phyloP scores from a whole-genome alignment of 495 filamentous ascomycete species.

The Penicillium pulvis region DNA sequence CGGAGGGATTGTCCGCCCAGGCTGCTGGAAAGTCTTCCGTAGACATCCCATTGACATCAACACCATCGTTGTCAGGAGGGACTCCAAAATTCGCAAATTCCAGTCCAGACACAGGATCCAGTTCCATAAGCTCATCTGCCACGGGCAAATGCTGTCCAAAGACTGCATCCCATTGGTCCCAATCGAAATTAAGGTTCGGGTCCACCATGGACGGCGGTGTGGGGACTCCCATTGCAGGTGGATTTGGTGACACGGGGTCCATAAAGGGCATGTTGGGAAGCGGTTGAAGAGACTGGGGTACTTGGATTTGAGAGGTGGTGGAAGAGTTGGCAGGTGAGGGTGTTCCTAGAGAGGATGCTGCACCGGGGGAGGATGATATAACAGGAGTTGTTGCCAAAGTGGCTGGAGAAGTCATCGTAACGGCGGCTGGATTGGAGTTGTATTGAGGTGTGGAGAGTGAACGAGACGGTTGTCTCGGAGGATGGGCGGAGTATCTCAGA shows the following conservation, averaged over 20 bases:
- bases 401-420: slow-evolving; percentile 1
- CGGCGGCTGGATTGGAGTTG: slow-evolving; percentile 18
- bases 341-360: slow-evolving; percentile 11
- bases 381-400: not conserved
- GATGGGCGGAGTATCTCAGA: slow-evolving; percentile 29
- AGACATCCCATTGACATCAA: slow-evolving; percentile 9
- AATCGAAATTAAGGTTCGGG: slow-evolving; percentile 49
- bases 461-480: slow-evolving; percentile 13
- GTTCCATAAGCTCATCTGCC: slow-evolving; percentile 48
- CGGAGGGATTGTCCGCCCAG: slow-evolving; percentile 15
- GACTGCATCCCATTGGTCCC: slow-evolving; percentile 55
- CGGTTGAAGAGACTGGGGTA: slow-evolving; percentile 13
- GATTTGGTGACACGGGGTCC: slow-evolving; percentile 28
- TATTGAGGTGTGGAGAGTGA: slow-evolving; percentile 19
- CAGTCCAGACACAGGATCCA: slow-evolving; percentile 44
- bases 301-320: slow-evolving; percentile 8
- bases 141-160: slow-evolving; percentile 52
- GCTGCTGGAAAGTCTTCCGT: not conserved
- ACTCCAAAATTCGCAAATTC: slow-evolving; percentile 37
- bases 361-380: slow-evolving; percentile 19
- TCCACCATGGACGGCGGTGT: slow-evolving; percentile 50
- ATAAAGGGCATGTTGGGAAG: slow-evolving; percentile 21
- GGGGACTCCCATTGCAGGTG: slow-evolving; percentile 26
- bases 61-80: slow-evolving; percentile 3
- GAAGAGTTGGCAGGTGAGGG: slow-evolving; percentile 17